Base-by-base conservation (phyloP, 2,329 filamentous ascomycete species). In the Chalara sp. region DNA sequence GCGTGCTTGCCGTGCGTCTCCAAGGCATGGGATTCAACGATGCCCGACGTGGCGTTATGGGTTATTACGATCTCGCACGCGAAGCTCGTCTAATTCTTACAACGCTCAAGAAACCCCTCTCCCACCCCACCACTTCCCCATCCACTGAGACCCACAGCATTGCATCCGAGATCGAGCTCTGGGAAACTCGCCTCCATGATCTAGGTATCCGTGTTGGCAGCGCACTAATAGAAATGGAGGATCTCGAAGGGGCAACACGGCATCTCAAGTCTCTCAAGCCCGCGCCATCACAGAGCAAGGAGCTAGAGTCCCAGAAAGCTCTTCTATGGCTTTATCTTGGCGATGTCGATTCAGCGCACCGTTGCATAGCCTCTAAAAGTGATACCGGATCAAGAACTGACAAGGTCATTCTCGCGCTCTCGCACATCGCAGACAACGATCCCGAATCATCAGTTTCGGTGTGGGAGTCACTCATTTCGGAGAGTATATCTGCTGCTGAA, bases 21-120 rank as follows among this genome's bases (percentile, higher is more conserved):
- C 89, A 95, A 59, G 89, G 88, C 0, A 79, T 96, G 44, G 89
- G 89, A 1, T 95, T 93, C 56, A 85, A 85, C 4, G 93, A 99
- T 68, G 81, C 84, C 46, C 78, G 92, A 5, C 79, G 91, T 54
- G 87, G 88, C 4, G 84, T 99, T 51, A 92, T 93, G 76, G 87
- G 87, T 43, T 89, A 95, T 65, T 95, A 96, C 65, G 90, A 96
- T 56, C 76, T 97, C 2, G 90, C 85, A 0, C 71, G 87, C 6
- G 89, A 95, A 67, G 89, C 88, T 2, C 76, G 90, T 13, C 71
- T 73, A 2, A 76, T 78, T 51, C 72, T 88, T 5, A 68, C 72
- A 13, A 73, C 70, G 32, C 75, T 80, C 0, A 70, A 65, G 10
- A 65, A 67, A 48, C 46, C 49, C 12, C 30, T 43, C 35, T 21